Evolutionary conservation across 73 alveolate species (phyloP), one percentile per base, ranked within the genome.

Genomic region (Paramecium biaurelia): DNA sequence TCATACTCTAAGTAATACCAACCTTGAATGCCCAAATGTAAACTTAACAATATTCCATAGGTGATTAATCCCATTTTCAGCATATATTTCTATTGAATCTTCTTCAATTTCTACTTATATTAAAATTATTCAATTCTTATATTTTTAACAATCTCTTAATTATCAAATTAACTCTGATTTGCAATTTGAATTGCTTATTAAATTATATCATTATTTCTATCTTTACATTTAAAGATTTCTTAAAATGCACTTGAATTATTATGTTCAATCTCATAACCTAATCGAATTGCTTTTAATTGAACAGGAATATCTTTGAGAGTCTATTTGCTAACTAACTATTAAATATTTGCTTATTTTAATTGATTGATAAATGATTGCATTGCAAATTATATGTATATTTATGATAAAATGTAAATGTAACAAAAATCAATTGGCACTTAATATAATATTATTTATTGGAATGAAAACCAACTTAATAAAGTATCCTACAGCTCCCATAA

Each of bases 401-500:
- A 63, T 63, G 47, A 26, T 53, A 63, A 30, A 63, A 30, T 26
- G 84, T 63, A 63, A 63, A 63, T 30, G 24, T 63, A 63, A 63
- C 84, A 63, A 63, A 38, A 58, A 63, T 79, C 90, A 79, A 79
- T 79, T 79, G 18, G 90, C 56, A 41, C 90, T 85, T 38, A 96
- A 93, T 63, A 96, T 94, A 85, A 96, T 96, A 85, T 96, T 96
- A 95, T 96, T 96, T 94, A 96, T 96, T 84, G 98, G 98, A 92
- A 96, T 96, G 93, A 96, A 96, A 28, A 96, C 96, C 59, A 96
- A 93, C 94, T 96, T 96, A 45, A 96, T 93, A 88, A 96, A 88
- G 92, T 95, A 96, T 63, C 98, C 98, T 12, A 96, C 96, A 70
- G 89, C 92, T 45, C 98, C 98, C 96, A 96, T 96, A 30, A 96